Evolutionary conservation across 768 basidiomycete genomes (phyloP).

Genomic region (Amanita pallidorosea): DNA sequence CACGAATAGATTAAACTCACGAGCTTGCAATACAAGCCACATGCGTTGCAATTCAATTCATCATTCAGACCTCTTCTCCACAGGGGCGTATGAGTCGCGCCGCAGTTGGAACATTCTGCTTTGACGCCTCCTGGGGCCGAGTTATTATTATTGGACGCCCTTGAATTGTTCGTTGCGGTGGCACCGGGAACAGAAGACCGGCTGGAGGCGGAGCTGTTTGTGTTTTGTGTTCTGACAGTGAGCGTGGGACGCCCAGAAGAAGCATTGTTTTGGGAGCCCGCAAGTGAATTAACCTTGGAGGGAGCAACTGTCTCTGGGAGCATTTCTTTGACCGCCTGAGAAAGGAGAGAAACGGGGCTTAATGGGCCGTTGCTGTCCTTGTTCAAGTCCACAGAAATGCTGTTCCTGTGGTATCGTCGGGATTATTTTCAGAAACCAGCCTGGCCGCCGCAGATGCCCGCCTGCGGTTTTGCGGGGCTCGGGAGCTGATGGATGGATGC

Average conservation of each 20-base stretch:
- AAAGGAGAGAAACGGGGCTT: slow-evolving; percentile 20
- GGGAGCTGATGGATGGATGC: not conserved
- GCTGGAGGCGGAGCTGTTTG: slow-evolving; percentile 23
- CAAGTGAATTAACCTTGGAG: slow-evolving; percentile 44
- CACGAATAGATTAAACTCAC: slow-evolving; percentile 28
- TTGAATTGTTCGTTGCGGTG: slow-evolving; percentile 45
- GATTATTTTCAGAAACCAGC: slow-evolving; percentile 21
- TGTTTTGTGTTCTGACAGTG: slow-evolving; percentile 46
- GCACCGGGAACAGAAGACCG: slow-evolving; percentile 55
- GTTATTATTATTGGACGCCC: slow-evolving; percentile 17
- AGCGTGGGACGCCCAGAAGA: slow-evolving; percentile 41
- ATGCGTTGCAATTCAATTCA: slow-evolving; percentile 84
- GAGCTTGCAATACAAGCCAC: slow-evolving; percentile 80
- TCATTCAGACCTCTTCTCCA: slow-evolving; percentile 84
- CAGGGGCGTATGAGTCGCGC: slow-evolving; percentile 79
- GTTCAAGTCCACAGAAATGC: not conserved
- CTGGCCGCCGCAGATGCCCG: slow-evolving; percentile 8
- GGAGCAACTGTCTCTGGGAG: slow-evolving; percentile 47
- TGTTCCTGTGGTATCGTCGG: slow-evolving; percentile 15
- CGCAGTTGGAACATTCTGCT: slow-evolving; percentile 83
- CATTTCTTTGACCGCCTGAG: slow-evolving; percentile 29
- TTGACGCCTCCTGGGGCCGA: slow-evolving; percentile 50
- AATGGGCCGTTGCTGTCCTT: slow-evolving; percentile 6
- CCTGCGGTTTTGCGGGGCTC: slow-evolving; percentile 1
- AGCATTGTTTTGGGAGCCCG: slow-evolving; percentile 29